phyloP scores from a whole-genome alignment of 1,284 basidiomycete genomes.

The Trichosporon ovoides region DNA sequence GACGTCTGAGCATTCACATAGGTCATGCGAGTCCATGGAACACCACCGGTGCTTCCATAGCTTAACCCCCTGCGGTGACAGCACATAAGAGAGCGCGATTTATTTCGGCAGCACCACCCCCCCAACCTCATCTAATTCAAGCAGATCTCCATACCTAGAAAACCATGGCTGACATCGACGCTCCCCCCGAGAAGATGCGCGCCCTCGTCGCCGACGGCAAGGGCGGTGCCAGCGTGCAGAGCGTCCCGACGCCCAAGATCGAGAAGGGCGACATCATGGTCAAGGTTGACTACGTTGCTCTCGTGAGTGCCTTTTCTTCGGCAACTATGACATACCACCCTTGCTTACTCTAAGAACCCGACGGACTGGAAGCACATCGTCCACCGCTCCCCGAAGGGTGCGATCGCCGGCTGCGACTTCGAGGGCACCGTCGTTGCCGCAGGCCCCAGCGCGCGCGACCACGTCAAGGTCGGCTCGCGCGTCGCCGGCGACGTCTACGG shows the following conservation, averaged over 20 bases:
- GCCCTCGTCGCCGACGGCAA: conserved; percentile 26
- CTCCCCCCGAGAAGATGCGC: conserved; percentile 25
- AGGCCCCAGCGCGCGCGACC: not conserved
- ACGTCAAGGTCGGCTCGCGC: conserved; percentile 47
- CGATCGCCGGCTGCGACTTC: conserved; percentile 41
- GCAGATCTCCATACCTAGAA: too few species aligned
- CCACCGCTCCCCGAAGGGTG: conserved; percentile 7
- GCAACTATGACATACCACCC: too few species aligned
- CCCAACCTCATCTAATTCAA: too few species aligned
- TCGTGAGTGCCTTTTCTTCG: too few species aligned
- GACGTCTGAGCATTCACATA: too few species aligned
- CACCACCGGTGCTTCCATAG: too few species aligned
- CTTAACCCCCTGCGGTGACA: too few species aligned
- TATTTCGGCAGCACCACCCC: too few species aligned
- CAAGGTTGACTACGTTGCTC: conserved; percentile 42
- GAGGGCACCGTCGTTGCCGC: conserved; percentile 48
- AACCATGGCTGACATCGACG: not conserved
- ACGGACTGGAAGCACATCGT: conserved; percentile 43
- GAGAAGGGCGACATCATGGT: conserved; percentile 42
- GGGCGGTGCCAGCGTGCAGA: conserved; percentile 21
- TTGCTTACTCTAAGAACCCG: conserved; percentile 30
- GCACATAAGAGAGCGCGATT: too few species aligned
- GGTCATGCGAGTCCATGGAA: too few species aligned
- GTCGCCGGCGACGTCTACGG: conserved; percentile 54
- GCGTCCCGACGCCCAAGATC: conserved; percentile 33